These are phyloP conservation scores for Eimeria necatrix DNA, from an alignment of 169 alveolate species.

Conservation along the genomic window DNA sequence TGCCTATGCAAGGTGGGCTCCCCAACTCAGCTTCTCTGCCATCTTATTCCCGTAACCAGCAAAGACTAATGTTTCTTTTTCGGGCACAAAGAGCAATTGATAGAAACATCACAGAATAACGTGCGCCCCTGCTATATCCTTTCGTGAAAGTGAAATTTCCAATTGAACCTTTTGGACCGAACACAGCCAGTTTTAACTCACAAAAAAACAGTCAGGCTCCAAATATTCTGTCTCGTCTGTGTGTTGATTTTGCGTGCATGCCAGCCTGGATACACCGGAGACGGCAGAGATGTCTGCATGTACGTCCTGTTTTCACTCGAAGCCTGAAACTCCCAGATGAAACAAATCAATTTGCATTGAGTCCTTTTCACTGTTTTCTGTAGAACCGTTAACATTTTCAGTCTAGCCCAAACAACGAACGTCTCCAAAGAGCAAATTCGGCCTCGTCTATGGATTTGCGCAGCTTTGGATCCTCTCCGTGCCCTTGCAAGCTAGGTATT, in stretches of 20 bases:
- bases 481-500: no score
- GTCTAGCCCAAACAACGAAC: no score
- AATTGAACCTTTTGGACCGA: neutral
- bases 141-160: neutral
- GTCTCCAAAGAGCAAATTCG: no score
- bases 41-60: neutral
- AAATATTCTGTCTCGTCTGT: neutral
- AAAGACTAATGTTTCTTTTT: neutral
- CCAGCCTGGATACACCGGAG: constrained; percentile 74
- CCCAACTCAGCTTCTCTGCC: constrained; percentile 42
- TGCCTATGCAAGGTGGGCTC: constrained; percentile 84
- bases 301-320: neutral
- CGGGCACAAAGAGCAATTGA: neutral
- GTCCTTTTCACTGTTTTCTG: no score
- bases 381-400: no score
- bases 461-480: no score
- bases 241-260: constrained; percentile 8
- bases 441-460: no score
- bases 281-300: constrained; percentile 77
- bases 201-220: neutral
- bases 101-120: neutral
- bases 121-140: neutral
- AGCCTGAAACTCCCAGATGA: no score
- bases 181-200: neutral
- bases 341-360: no score